Base-by-base conservation (phyloP, 345 rosid genomes). In the Dovyalis caffra region DNA sequence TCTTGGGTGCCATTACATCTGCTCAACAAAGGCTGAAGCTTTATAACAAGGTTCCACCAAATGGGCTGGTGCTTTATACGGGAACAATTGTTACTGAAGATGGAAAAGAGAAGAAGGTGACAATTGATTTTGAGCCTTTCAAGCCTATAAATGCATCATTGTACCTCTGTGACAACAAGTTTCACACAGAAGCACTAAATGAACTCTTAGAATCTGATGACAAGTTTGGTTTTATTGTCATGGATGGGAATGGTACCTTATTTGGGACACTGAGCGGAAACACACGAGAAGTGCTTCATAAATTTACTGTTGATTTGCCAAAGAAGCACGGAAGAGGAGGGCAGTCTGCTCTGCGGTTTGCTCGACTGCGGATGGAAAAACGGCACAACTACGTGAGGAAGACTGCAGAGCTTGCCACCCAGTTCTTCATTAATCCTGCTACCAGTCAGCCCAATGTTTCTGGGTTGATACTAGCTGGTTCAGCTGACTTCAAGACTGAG, bases 321-420 rank as follows among this genome's bases (percentile, higher is more conserved):
- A 86, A 74, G 79, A 86, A 86, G 64, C 85, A 83, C 18, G 85
- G 85, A n/a, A 81, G 86, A 81, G 86, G 85, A 72, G 86, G 85
- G 58, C 86, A 83, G 66, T 81, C 88, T n/a, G 85, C 84, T 47
- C 64, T 81, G 66, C 78, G 84, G 21, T 83, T 86, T 79, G 83
- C 84, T 2, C 82, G 84, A 18, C 85, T 86, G 68, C 80, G 74
- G 10, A 35, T 64, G 53, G 78, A 81, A 56, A 81, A 76, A 47
- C 71, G 84, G 35, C 85, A 81, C 82, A 81, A 81, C 51, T 83
- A 80, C 47, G 83, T 85, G 38, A 80, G 86, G 74, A 77, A 85
- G 47, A 71, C 83, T 3, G 86, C 83, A 3, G 87, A 84, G 80
- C 84, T 82, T 18, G 84, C 84, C 18, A 69, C 80, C 0, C 74